A percentile compares a stretch with the other conserved stretches of the same genome.
These are phyloP conservation scores for Fraxinus albicans DNA, from an alignment of 305 asterid species.

Conservation along the genomic window DNA sequence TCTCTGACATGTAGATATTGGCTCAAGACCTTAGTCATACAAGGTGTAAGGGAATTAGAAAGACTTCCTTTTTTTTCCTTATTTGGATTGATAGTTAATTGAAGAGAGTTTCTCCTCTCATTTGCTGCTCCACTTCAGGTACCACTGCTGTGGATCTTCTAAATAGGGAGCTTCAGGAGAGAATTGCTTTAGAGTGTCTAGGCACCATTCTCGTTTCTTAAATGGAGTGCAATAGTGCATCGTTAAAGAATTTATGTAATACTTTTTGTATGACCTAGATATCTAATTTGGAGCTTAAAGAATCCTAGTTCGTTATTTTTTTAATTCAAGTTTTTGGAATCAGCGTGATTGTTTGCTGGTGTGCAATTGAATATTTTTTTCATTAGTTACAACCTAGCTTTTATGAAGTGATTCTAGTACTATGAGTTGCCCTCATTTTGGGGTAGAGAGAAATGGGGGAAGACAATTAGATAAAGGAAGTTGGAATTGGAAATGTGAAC, in stretches of 20 bases:
- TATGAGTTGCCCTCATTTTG: constrained; percentile 1
- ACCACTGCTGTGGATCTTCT: not conserved
- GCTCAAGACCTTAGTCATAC: not conserved
- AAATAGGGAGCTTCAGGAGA: not conserved
- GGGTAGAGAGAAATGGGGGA: constrained; percentile 6
- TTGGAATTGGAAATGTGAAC: not conserved
- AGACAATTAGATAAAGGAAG: not conserved
- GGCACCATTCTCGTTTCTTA: not conserved
- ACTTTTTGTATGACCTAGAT: not conserved
- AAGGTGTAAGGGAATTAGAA: not conserved
- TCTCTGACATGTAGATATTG: not conserved
- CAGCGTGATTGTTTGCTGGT: constrained; percentile 2
- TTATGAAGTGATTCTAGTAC: not conserved
- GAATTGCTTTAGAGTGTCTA: not conserved
- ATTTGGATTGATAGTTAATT: not conserved
- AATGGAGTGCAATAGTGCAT: not conserved
- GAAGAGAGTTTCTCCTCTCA: not conserved
- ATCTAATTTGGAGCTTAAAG: not conserved
- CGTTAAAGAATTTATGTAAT: not conserved
- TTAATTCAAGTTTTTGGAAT: not conserved
- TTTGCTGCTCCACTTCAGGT: not conserved
- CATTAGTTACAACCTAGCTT: constrained; percentile 13
- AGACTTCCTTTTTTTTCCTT: not conserved
- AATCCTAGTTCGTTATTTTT: not conserved
- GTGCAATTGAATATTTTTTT: constrained; percentile 1